Conservation (phyloP, 352 stramenopile species). For the Blastocystis sp. region DNA sequence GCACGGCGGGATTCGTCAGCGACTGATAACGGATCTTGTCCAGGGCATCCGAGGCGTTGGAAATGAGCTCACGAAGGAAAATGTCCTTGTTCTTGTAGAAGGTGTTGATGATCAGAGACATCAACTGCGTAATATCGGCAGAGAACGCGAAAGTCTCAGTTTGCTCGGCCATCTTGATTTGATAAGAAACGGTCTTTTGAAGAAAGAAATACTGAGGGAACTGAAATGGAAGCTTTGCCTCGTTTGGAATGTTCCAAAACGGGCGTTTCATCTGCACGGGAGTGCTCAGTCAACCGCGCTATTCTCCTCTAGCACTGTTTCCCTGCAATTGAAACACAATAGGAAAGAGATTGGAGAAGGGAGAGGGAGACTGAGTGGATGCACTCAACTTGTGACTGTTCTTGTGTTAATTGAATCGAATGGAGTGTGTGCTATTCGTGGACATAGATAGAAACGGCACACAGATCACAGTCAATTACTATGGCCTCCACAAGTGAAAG, state of each 20-base stretch:
- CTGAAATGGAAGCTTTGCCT: background rate
- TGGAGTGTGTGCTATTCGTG: background rate
- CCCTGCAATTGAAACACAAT: background rate
- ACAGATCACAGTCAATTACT: background rate
- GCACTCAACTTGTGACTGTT: too few species aligned
- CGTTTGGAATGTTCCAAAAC: background rate
- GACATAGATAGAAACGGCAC: background rate
- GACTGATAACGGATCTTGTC: constrained; percentile 95
- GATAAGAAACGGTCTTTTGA: background rate
- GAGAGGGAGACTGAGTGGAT: too few species aligned
- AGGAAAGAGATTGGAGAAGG: background rate
- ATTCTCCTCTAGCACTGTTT: background rate
- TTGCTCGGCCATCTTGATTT: constrained; percentile 74
- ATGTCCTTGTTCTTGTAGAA: constrained; percentile 99
- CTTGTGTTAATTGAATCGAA: background rate
- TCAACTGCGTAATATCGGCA: constrained; percentile 98
- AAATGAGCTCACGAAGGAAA: constrained; percentile 88
- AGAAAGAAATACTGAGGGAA: background rate
- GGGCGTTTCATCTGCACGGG: background rate
- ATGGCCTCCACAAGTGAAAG: constrained; percentile 80
- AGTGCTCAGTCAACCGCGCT: background rate
- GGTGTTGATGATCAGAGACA: constrained; percentile 92
- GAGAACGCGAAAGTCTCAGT: constrained; percentile 97
- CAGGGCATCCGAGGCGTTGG: constrained; percentile 90
- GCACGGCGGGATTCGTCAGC: constrained; percentile 88